Conservation (phyloP, 2,329 filamentous ascomycete genomes). For the Sphaerulina musiva region DNA sequence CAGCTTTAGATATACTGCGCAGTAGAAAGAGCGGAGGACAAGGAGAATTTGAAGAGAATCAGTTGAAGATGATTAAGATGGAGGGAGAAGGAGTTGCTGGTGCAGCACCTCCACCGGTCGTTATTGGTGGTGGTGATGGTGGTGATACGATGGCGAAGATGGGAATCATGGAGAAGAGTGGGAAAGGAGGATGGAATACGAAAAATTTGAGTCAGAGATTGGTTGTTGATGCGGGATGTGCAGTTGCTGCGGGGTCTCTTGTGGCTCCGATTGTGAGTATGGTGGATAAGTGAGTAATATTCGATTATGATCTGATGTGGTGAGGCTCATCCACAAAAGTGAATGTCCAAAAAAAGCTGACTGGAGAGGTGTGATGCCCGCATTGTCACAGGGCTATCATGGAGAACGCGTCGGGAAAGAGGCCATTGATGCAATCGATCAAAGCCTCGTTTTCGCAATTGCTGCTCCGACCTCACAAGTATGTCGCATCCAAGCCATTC, state of each 20-base stretch:
- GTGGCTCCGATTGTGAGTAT: slow-evolving; percentile 81
- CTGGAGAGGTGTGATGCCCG: neutral
- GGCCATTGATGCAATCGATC: slow-evolving; percentile 54
- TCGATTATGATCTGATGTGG: neutral
- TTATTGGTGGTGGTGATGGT: neutral
- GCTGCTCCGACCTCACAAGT: slow-evolving; percentile 52
- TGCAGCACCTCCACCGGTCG: neutral
- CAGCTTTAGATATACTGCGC: slow-evolving; percentile 7
- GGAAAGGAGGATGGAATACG: slow-evolving; percentile 62
- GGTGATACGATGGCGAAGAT: slow-evolving; percentile 3
- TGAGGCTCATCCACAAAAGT: too few species aligned
- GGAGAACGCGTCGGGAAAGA: slow-evolving; percentile 69
- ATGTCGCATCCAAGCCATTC: slow-evolving; percentile 61
- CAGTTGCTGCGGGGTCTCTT: slow-evolving; percentile 63
- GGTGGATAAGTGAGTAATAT: slow-evolving; percentile 64
- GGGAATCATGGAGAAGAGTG: neutral
- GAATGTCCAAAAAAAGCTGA: neutral
- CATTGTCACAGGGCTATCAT: slow-evolving; percentile 58
- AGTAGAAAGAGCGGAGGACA: neutral
- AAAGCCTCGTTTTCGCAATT: slow-evolving; percentile 53
- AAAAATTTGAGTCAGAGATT: slow-evolving; percentile 62
- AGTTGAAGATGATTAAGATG: neutral
- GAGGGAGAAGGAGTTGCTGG: neutral
- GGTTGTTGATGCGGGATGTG: slow-evolving; percentile 61
- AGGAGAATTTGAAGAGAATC: neutral